Percentiles rank a stretch among this genome's conserved stretches.
Conservation (phyloP, 176 grass and related monocot species). For the Hsuehochloa calcarea region DNA sequence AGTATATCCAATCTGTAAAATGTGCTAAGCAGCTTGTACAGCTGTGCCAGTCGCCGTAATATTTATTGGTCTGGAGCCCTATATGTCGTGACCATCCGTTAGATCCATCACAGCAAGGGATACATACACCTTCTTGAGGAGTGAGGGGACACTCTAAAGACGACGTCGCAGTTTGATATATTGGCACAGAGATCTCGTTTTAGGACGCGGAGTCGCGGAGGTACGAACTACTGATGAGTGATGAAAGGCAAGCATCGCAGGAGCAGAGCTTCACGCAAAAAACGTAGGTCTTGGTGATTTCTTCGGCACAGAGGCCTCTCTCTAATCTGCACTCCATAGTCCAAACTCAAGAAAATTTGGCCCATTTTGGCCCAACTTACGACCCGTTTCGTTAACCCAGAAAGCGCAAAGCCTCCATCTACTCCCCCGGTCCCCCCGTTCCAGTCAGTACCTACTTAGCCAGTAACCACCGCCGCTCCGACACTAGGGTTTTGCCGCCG, state of each 20-base stretch:
- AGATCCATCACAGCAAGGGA: background rate
- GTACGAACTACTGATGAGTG: too few species aligned
- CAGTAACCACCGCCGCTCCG: background rate
- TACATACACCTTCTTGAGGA: background rate
- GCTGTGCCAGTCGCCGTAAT: too few species aligned
- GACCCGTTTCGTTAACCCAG: background rate
- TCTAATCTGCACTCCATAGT: background rate
- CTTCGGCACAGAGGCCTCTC: background rate
- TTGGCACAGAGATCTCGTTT: background rate
- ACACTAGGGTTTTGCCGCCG: slow-evolving; percentile 1
- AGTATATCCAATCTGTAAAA: too few species aligned
- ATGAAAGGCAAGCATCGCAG: background rate
- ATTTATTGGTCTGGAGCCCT: too few species aligned
- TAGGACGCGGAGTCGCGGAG: too few species aligned
- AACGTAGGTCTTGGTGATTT: background rate
- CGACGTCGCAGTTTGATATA: background rate
- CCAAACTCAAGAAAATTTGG: too few species aligned
- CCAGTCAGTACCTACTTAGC: background rate
- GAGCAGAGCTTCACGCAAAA: background rate
- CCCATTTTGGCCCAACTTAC: too few species aligned
- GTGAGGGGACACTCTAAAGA: background rate
- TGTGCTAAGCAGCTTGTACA: too few species aligned
- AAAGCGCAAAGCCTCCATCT: background rate
- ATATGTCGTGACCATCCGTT: too few species aligned
- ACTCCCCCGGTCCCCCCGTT: too few species aligned